Evolutionary conservation across 2,329 filamentous ascomycete species (phyloP).

Genomic region (Rhynchosporium secalis): DNA sequence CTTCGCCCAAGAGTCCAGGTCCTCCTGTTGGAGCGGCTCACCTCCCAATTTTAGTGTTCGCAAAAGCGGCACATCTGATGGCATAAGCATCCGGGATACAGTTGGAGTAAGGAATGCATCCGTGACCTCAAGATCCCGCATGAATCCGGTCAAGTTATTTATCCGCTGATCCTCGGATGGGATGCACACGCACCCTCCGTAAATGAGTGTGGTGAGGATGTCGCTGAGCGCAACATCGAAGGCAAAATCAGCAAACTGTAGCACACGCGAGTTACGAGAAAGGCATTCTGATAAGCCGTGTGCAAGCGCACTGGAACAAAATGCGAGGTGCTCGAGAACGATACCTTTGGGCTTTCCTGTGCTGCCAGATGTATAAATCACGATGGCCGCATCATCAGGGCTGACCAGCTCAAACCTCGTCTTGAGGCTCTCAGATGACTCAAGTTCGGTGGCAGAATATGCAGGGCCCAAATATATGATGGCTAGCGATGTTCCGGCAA

Average conservation of each 20-base stretch:
- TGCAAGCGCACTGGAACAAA: constrained; percentile 18
- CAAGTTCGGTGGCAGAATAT: too few relatives aligned
- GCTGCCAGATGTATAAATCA: constrained; percentile 24
- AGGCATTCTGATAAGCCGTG: background rate
- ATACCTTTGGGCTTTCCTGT: constrained; percentile 25
- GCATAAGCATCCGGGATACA: constrained; percentile 81
- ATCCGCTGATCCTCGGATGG: constrained; percentile 25
- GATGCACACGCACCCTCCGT: constrained; percentile 31
- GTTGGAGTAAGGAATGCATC: constrained; percentile 32
- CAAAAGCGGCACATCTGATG: constrained; percentile 74
- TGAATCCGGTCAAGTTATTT: constrained; percentile 19
- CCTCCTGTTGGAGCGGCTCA: constrained; percentile 71
- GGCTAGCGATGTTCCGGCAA: too few relatives aligned
- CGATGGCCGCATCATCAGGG: too few relatives aligned
- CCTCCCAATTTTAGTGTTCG: constrained; percentile 77
- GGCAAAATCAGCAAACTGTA: constrained; percentile 31
- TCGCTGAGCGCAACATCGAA: constrained; percentile 30
- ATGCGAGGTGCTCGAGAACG: constrained; percentile 23
- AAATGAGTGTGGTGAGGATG: constrained; percentile 25
- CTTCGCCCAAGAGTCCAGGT: background rate
- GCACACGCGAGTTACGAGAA: constrained; percentile 15
- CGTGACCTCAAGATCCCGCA: constrained; percentile 45
- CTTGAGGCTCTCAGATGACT: too few relatives aligned
- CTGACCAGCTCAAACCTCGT: too few relatives aligned
- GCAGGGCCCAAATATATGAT: too few relatives aligned